Base-by-base conservation (phyloP, 345 rosid genomes). In the Punica granatum region DNA sequence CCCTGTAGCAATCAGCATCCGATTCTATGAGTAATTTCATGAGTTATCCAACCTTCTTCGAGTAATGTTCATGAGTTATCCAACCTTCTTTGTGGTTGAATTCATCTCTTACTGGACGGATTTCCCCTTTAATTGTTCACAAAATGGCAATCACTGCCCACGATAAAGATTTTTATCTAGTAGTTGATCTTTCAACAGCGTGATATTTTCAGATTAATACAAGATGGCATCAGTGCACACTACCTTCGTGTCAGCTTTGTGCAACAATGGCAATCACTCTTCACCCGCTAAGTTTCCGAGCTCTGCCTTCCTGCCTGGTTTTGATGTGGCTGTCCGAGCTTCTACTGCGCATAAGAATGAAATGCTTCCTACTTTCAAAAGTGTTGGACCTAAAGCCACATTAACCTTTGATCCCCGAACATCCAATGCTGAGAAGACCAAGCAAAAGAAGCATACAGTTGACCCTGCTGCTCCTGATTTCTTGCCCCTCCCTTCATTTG, bases 381-480 rank as follows among this genome's bases (percentile, higher is more conserved):
- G 49, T 37, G 67, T 66, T 6, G 83, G 42, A 28, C 74, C 85
- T 59, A 83, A 76, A 77, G 92, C 97, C 46, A 77, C 97, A 21
- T 71, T 92, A 71, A 92, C 94, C 1, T 85, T 90, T 77, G 99
- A 95, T 82, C 85, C 97, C 46, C 81, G 84, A 1, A 44, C 87
- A 4, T 73, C 83, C n/a, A 68, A 82, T 73, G 74, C 85, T 0
- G 86, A 86, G 73, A 80, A 76, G 72, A 68, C 41, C 49, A 79
- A 80, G 72, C 96, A 77, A 58, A 85, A 77, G 67, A 88, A 88
- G 80, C 87, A 92, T 63, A 90, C 97, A 3, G 42, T 79, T 28
- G 95, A 95, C 79, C 99, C 99, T 75, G 72, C 88, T 53, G 82
- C 92, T 81, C 98, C 99, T 53, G 98, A 95, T 76, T 92, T 95